A percentile compares a stretch with the other conserved stretches of the same genome.
These are phyloP conservation scores for Corymbia citriodora DNA, from an alignment of 441 rosid genomes.

Conservation along the genomic window DNA sequence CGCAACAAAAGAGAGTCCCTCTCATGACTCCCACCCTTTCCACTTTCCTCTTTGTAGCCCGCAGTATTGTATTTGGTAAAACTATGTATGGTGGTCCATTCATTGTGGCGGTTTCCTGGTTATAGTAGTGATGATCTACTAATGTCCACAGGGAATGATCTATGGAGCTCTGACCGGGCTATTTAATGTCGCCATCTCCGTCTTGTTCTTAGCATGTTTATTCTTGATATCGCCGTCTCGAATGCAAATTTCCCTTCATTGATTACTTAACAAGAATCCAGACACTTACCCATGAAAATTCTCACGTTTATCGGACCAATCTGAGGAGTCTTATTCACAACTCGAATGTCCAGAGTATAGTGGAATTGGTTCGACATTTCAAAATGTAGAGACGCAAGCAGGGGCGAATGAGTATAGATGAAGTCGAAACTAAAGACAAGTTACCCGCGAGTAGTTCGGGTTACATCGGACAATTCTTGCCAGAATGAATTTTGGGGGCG, in stretches of 20 bases:
- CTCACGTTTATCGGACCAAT: background rate
- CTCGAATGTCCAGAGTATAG: background rate
- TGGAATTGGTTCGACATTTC: background rate
- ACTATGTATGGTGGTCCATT: background rate
- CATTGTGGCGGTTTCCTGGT: background rate
- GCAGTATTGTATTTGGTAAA: background rate
- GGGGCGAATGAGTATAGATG: background rate
- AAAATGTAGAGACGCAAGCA: background rate
- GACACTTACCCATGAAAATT: background rate
- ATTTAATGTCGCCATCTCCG: background rate
- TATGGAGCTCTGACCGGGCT: background rate
- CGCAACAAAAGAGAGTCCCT: background rate
- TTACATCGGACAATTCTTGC: background rate
- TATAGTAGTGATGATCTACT: background rate
- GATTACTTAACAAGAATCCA: background rate
- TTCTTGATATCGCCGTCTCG: background rate
- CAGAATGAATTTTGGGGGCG: too few relatives aligned
- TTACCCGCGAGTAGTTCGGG: background rate
- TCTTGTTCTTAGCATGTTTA: background rate
- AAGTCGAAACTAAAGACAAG: background rate
- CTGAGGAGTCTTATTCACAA: background rate
- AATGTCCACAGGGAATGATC: background rate
- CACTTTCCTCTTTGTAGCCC: background rate
- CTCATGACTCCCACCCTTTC: background rate
- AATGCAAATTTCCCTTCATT: background rate